Evolutionary conservation across 2,329 filamentous ascomycete genomes (phyloP).

Genomic region (Talaromyces sp.): DNA sequence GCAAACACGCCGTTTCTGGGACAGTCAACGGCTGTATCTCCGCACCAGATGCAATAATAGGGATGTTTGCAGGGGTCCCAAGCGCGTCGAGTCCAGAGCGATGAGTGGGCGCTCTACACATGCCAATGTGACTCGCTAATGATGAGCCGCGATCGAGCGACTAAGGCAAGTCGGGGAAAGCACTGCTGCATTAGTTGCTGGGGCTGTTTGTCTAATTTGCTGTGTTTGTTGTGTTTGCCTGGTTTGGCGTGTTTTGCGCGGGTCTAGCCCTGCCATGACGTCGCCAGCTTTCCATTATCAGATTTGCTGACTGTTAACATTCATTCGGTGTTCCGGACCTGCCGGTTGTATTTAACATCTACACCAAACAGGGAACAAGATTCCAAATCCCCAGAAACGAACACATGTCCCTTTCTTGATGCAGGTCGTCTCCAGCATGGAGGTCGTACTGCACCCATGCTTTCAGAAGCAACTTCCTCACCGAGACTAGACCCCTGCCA

Average conservation of each 20-base stretch:
- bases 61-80: not conserved
- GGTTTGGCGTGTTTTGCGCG: not conserved
- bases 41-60: not conserved
- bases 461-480: not conserved
- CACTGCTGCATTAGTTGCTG: not conserved
- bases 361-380: not conserved
- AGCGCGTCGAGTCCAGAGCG: not conserved
- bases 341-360: no score
- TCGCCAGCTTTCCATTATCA: not conserved
- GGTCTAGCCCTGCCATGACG: not conserved
- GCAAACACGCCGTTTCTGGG: not conserved
- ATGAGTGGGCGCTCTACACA: not conserved
- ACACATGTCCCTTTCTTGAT: not conserved
- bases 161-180: not conserved
- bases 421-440: not conserved
- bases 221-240: not conserved
- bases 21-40: not conserved
- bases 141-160: not conserved
- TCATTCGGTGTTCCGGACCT: no score
- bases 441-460: constrained; percentile 6
- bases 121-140: not conserved
- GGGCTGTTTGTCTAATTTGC: not conserved
- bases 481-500: not conserved
- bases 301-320: no score
- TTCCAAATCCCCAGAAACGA: not conserved